Percentiles rank a stretch among this genome's conserved stretches.
These are phyloP conservation scores for Amoebophrya sp. DNA, from an alignment of 169 alveolate genomes.

Conservation along the genomic window DNA sequence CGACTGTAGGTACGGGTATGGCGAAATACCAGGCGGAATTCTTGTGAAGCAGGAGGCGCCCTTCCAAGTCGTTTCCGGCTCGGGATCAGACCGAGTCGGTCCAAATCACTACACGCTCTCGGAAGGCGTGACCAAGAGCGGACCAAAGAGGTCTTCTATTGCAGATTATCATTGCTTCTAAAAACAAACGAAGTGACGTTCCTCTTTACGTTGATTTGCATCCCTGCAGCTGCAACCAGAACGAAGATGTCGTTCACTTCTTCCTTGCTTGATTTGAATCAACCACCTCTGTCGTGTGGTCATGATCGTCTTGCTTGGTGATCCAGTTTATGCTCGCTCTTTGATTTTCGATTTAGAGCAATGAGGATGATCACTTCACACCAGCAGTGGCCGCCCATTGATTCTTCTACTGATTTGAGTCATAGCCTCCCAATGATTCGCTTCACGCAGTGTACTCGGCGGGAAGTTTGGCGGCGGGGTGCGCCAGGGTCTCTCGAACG, in stretches of 20 bases:
- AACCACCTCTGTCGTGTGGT: too few relatives aligned
- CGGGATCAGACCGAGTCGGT: background rate
- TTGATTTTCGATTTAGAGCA: too few relatives aligned
- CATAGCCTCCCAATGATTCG: too few relatives aligned
- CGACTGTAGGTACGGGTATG: background rate
- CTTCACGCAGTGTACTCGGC: background rate
- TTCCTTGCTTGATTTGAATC: too few relatives aligned
- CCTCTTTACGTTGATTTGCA: too few relatives aligned
- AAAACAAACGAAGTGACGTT: background rate
- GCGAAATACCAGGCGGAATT: background rate
- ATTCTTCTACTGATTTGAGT: too few relatives aligned
- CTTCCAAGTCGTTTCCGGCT: background rate
- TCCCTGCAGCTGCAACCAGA: too few relatives aligned
- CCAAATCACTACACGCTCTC: background rate
- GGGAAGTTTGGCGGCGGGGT: background rate
- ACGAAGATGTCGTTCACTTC: too few relatives aligned
- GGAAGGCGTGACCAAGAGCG: background rate
- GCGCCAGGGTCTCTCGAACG: background rate
- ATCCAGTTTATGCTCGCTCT: too few relatives aligned
- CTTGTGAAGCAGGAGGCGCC: background rate
- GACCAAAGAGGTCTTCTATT: background rate
- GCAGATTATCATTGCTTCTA: background rate
- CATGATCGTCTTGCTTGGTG: too few relatives aligned
- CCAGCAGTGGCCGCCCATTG: too few relatives aligned
- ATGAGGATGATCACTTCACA: too few relatives aligned